A percentile compares a stretch with the other conserved stretches of the same genome.
Conservation (phyloP, 2,329 filamentous ascomycete species). For the Fusarium foetens region DNA sequence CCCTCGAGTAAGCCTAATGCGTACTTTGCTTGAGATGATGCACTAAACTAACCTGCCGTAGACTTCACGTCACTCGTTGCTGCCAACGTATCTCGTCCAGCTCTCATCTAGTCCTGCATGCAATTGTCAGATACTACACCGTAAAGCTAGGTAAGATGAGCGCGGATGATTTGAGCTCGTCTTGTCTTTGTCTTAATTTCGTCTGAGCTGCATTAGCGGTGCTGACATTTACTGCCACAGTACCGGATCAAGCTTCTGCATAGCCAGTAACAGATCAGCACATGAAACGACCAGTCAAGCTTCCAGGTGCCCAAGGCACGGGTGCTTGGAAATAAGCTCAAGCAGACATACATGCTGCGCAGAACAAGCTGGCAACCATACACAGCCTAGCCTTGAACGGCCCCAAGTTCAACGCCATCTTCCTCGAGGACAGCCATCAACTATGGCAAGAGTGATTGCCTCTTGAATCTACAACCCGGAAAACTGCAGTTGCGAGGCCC, state of each 20-base stretch:
- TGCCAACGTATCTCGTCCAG: background rate
- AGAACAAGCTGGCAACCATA: background rate
- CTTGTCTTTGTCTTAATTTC: background rate
- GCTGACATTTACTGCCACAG: background rate
- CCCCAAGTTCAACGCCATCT: background rate
- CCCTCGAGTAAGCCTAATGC: background rate
- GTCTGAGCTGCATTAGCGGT: background rate
- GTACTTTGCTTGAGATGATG: background rate
- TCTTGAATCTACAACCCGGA: background rate
- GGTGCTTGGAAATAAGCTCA: background rate
- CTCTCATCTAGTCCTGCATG: background rate
- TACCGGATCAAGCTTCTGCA: background rate
- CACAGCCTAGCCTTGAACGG: background rate
- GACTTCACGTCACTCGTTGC: background rate
- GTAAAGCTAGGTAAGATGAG: background rate
- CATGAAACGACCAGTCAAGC: background rate
- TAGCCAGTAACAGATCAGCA: background rate
- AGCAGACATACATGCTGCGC: background rate
- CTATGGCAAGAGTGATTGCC: background rate
- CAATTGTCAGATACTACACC: background rate
- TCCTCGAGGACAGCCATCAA: background rate
- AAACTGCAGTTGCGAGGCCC: background rate
- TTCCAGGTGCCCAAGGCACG: background rate
- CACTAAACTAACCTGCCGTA: background rate
- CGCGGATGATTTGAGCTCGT: background rate